These are phyloP conservation scores for Chrysochromulina tobinii DNA, from an alignment of 78 protist genomes.

Conservation along the genomic window DNA sequence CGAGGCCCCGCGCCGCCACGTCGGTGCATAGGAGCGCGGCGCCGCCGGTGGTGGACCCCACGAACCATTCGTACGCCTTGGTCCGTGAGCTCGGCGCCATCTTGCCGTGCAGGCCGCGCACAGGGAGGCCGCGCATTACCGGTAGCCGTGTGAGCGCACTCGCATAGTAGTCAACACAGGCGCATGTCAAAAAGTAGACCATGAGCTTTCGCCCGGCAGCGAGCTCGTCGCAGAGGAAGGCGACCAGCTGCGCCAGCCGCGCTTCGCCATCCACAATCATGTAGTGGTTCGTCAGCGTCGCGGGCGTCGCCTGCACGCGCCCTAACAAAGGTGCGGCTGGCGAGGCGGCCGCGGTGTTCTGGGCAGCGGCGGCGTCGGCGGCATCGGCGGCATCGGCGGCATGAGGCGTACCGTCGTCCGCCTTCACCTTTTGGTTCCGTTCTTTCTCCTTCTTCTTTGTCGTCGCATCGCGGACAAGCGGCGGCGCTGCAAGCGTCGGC, in stretches of 20 bases:
- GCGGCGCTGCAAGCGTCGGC: background rate
- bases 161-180: slow-evolving; percentile 78
- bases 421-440: too few relatives aligned
- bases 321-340: too few relatives aligned
- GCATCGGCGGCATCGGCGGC: background rate
- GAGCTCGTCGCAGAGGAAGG: background rate
- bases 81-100: background rate
- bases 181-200: slow-evolving; percentile 87
- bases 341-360: background rate
- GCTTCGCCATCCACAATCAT: background rate
- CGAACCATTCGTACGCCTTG: background rate
- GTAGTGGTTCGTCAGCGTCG: background rate
- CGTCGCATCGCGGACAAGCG: too few relatives aligned
- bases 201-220: slow-evolving; percentile 26
- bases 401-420: too few relatives aligned
- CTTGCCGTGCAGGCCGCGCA: slow-evolving; percentile 77
- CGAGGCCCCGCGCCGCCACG: slow-evolving; percentile 75
- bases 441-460: too few relatives aligned
- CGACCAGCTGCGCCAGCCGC: slow-evolving; percentile 33
- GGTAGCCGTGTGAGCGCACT: background rate
- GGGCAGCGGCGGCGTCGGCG: background rate
- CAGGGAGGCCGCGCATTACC: background rate
- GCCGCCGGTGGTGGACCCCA: background rate
- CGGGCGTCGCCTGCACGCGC: background rate
- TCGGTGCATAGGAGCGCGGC: slow-evolving; percentile 22